Evolutionary conservation across 2,329 filamentous ascomycete species (phyloP).

Genomic region (Colletotrichum liriopes): DNA sequence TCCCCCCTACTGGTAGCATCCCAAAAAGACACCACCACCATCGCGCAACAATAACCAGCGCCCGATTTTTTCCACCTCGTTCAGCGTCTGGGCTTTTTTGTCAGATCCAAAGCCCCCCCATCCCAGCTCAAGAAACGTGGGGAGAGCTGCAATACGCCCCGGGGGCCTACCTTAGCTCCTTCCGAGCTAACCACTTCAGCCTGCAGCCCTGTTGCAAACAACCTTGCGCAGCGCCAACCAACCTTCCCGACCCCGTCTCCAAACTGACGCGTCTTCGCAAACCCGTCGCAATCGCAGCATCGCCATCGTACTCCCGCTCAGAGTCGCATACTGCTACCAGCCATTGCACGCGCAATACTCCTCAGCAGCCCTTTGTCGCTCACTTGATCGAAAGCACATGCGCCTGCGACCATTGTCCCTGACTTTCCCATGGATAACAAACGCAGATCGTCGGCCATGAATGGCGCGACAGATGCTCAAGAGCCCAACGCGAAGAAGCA

Average conservation of each 20-base stretch:
- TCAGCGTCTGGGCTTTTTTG: constrained; percentile 5
- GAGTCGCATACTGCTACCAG: constrained; percentile 7
- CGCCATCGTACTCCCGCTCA: constrained; percentile 28
- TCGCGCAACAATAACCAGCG: neutral
- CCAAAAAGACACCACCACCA: constrained; percentile 2
- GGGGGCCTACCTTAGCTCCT: constrained; percentile 11
- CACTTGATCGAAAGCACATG: constrained; percentile 20
- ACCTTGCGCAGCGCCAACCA: constrained; percentile 19
- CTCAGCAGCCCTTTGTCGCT: constrained; percentile 13
- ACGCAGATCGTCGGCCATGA: constrained; percentile 65
- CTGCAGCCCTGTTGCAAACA: constrained; percentile 32
- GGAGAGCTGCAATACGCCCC: constrained; percentile 17
- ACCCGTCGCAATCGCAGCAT: constrained; percentile 27
- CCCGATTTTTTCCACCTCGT: constrained; percentile 2
- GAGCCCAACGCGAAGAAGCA: constrained; percentile 71
- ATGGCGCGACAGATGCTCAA: constrained; percentile 63
- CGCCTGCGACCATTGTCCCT: constrained; percentile 23
- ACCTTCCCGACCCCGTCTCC: constrained; percentile 31
- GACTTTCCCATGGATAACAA: constrained; percentile 67
- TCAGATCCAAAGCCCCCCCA: constrained; percentile 14
- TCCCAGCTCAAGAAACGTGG: constrained; percentile 19
- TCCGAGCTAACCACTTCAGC: constrained; percentile 17
- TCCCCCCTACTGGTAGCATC: constrained; percentile 5
- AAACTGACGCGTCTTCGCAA: constrained; percentile 40
- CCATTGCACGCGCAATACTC: constrained; percentile 27